Base-by-base conservation (phyloP, 306 rosid genomes). In the Cucurbita maxima region DNA sequence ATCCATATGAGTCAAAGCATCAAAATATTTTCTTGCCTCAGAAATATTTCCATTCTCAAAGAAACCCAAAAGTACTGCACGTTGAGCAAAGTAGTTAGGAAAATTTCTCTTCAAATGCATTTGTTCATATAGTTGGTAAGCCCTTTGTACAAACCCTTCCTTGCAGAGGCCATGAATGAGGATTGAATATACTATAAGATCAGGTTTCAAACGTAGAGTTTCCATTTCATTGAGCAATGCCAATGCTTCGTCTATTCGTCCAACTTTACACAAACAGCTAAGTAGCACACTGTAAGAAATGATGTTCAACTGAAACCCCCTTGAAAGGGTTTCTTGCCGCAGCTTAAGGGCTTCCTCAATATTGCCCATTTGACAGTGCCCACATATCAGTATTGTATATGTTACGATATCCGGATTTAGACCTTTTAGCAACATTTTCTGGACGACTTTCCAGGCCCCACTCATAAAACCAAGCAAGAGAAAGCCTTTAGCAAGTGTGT, bases 401-500 rank as follows among this genome's bases (percentile, higher is more conserved):
- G 85, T 79, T 25, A 83, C 80, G 71, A 78, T 71, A 79, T 86
- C 82, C 25, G 82, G 83, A 75, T 77, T 79, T 44, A 81, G 53
- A 56, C 89, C 87, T 66, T 61, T 81, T 36, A 64, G 63, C 80
- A 86, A 74, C 85, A 83, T 83, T 52, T 76, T 64, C 63, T 83
- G 83, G 75, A 83, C 55, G 69, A 79, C 77, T 79, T 78, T 67
- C 72, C 70, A 50, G 75, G 83, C 80, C 14, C 85, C 89, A 60
- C 48, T 76, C 81, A 83, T 81, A 10, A 72, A 77, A 69, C 89
- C 85, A 76, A 86, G 87, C 61, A 86, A 71, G 58, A 37, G 85
- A 81, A 86, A 83, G 5, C 87, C 89, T 69, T 86, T 81, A 18
- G 85, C 82, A 61, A 86, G 87, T 78, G 79, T 83, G 57, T 79